phyloP scores from a whole-genome alignment of 306 rosid species.

The Rosa rugosa region DNA sequence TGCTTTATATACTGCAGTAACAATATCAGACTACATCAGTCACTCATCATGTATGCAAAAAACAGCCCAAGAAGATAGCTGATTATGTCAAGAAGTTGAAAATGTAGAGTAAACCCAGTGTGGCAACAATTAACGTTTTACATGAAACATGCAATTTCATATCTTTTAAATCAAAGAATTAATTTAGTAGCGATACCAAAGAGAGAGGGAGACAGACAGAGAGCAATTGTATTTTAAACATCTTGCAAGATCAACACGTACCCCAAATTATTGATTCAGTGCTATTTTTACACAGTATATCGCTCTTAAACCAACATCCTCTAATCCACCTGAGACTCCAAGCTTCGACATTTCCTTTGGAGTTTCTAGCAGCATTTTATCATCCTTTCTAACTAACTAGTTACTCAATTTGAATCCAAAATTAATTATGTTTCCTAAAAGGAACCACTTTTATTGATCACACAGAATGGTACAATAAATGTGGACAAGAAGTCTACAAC shows the following conservation, averaged over 20 bases:
- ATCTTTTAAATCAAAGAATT: not conserved
- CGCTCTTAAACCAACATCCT: not conserved
- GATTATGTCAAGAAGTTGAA: not conserved
- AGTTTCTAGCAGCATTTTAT: not conserved
- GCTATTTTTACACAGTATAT: not conserved
- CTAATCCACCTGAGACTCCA: not conserved
- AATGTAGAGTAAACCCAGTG: not conserved
- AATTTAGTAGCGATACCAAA: not conserved
- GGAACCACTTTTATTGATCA: not conserved
- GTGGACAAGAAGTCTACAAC: not conserved
- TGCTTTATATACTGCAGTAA: constrained; percentile 84
- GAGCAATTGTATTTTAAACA: not conserved
- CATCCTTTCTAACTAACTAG: not conserved
- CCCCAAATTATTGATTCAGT: not conserved
- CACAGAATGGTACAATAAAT: not conserved
- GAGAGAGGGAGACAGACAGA: not conserved
- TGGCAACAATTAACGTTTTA: not conserved
- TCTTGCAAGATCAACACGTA: not conserved
- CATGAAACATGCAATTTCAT: not conserved
- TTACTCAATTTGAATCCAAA: not conserved
- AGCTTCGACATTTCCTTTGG: not conserved
- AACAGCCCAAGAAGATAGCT: not conserved
- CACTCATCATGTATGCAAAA: constrained; percentile 8
- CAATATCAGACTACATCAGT: constrained; percentile 22
- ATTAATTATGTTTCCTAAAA: not conserved